phyloP scores from a whole-genome alignment of 768 basidiomycete species.

The Suillus hirtellus region DNA sequence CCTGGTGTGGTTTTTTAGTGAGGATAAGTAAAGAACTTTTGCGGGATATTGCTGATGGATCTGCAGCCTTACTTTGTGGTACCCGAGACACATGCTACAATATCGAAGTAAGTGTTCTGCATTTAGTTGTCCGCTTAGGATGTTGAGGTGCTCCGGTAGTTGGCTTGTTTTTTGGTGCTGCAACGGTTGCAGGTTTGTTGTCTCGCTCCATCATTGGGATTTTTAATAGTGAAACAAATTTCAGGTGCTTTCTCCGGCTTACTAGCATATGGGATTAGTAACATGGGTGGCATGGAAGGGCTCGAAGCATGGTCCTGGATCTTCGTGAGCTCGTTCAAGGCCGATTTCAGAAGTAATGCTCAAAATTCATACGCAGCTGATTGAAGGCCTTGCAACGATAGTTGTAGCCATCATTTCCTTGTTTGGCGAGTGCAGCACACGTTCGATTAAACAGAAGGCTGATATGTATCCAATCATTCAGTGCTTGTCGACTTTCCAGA shows the following conservation, averaged over 20 bases:
- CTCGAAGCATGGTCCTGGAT: slow-evolving; percentile 68
- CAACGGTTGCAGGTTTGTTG: slow-evolving; percentile 51
- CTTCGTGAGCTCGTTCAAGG: slow-evolving; percentile 42
- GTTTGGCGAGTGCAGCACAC: slow-evolving; percentile 37
- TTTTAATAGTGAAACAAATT: neutral
- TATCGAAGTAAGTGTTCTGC: slow-evolving; percentile 34
- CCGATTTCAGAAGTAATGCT: slow-evolving; percentile 3
- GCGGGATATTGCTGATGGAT: neutral
- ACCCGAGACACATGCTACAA: slow-evolving; percentile 61
- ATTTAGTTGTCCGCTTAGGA: no score
- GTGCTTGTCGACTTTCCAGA: slow-evolving; percentile 63
- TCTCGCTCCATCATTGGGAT: neutral
- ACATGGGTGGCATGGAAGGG: slow-evolving; percentile 48
- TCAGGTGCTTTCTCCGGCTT: slow-evolving; percentile 57
- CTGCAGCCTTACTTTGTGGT: slow-evolving; percentile 63
- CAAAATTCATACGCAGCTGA: slow-evolving; percentile 24
- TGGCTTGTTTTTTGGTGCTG: slow-evolving; percentile 65
- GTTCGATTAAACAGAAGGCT: neutral
- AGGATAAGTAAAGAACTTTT: slow-evolving; percentile 15
- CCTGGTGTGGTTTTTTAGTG: slow-evolving; percentile 77
- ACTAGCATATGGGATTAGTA: slow-evolving; percentile 54
- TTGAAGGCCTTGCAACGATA: slow-evolving; percentile 67
- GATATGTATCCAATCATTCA: slow-evolving; percentile 19
- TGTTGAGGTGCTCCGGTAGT: slow-evolving; percentile 26
- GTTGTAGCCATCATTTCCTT: slow-evolving; percentile 53